Conservation (phyloP, 176 grass and related monocot species). For the Bromus sterilis region DNA sequence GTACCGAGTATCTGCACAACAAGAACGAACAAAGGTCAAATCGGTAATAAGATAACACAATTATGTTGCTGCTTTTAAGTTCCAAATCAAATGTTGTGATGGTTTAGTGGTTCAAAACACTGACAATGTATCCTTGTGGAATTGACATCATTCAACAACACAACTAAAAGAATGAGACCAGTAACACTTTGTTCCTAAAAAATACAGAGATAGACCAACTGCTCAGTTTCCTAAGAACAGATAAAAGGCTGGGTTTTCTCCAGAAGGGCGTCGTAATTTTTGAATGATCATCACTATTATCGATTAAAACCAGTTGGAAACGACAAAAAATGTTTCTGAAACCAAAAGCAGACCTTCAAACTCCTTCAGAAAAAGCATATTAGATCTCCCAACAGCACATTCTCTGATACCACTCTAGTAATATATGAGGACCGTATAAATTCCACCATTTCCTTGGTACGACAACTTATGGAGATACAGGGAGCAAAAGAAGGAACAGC, state of each 20-base stretch:
- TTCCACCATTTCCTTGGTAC: no score
- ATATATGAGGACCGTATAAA: background rate
- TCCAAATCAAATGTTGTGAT: background rate
- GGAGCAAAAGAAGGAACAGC: no score
- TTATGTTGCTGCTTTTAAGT: background rate
- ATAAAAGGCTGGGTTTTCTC: background rate
- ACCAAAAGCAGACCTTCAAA: background rate
- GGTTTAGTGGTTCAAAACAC: background rate
- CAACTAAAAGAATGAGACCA: background rate
- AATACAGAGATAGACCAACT: background rate
- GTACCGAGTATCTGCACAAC: constrained; percentile 74
- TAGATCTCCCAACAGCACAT: background rate
- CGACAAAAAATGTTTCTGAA: background rate
- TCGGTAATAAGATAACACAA: background rate
- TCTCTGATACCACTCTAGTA: background rate
- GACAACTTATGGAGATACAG: no score
- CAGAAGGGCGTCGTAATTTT: background rate
- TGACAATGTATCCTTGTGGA: background rate
- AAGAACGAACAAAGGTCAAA: constrained; percentile 7
- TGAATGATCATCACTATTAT: background rate
- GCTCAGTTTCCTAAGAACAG: no score
- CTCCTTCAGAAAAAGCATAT: background rate
- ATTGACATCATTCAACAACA: background rate
- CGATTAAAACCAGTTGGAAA: background rate
- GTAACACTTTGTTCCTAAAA: background rate